These are phyloP conservation scores for Puccinia novopanici DNA, from an alignment of 1,284 basidiomycete genomes.

Conservation along the genomic window DNA sequence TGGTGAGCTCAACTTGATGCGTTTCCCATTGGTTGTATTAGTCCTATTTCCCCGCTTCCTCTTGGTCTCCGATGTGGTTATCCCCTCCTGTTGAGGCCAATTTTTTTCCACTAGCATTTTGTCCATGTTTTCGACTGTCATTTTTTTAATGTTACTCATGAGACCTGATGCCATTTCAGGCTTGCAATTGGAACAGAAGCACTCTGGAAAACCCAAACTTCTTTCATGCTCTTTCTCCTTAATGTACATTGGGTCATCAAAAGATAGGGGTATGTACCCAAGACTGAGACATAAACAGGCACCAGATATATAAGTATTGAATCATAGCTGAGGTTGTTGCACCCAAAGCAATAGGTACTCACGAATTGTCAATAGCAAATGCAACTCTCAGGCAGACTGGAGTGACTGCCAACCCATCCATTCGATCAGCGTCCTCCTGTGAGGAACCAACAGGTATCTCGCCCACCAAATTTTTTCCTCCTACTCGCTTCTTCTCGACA, in stretches of 20 bases:
- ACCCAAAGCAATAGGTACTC: neutral
- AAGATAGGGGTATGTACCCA: neutral
- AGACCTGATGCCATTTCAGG: neutral
- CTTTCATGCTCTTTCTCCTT: neutral
- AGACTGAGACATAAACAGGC: neutral
- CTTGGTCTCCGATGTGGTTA: neutral
- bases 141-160: neutral
- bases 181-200: conserved; percentile 6
- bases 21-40: neutral
- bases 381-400: too few species aligned
- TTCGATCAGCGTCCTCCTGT: neutral
- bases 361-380: neutral
- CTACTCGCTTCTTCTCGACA: neutral
- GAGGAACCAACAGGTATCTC: neutral
- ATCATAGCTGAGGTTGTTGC: neutral
- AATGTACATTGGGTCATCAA: neutral
- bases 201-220: neutral
- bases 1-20: neutral
- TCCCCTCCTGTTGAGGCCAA: neutral
- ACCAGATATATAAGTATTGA: neutral
- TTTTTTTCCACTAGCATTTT: neutral
- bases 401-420: neutral
- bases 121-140: neutral
- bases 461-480: neutral
- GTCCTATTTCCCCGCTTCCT: neutral